Percentiles rank a stretch among this genome's conserved stretches.
phyloP scores from a whole-genome alignment of 225 moss, liverwort and hornwort genomes.

The Polytrichum commune region DNA sequence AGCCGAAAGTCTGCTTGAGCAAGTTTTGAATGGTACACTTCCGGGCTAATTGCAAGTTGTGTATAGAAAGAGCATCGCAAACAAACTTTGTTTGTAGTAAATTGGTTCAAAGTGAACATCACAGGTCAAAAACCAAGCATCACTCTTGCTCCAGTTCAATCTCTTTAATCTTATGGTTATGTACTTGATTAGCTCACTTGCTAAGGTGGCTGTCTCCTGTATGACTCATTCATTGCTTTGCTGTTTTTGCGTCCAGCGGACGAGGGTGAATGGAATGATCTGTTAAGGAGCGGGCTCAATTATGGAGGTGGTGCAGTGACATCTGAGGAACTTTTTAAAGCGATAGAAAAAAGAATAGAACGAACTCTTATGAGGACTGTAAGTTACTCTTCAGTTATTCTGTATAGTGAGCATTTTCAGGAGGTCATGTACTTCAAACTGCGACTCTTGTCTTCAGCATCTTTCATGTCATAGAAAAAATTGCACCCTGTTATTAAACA shows the following conservation, averaged over 20 bases:
- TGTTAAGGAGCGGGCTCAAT: conserved; percentile 56
- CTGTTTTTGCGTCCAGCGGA: conserved; percentile 46
- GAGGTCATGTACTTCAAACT: too few species aligned
- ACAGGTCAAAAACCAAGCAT: neutral
- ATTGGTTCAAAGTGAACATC: neutral
- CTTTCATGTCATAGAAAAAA: neutral
- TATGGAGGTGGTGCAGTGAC: conserved; percentile 68
- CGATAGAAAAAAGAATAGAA: conserved; percentile 76
- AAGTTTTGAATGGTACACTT: conserved; percentile 55
- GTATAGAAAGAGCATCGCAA: too few species aligned
- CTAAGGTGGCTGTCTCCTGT: too few species aligned
- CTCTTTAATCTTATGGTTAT: too few species aligned
- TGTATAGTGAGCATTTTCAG: too few species aligned
- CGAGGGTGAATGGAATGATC: conserved; percentile 67
- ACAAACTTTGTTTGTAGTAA: too few species aligned
- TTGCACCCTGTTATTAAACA: too few species aligned
- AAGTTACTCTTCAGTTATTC: conserved; percentile 15
- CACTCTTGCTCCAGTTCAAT: too few species aligned
- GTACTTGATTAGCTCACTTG: too few species aligned
- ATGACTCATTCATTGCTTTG: neutral
- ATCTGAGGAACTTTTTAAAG: conserved; percentile 51
- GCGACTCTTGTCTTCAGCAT: too few species aligned
- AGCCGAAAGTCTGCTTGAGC: conserved; percentile 78
- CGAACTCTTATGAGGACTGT: conserved; percentile 94
- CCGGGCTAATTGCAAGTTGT: too few species aligned